Base-by-base conservation (phyloP, 202 grass and related monocot species). In the Zoysia matrella region DNA sequence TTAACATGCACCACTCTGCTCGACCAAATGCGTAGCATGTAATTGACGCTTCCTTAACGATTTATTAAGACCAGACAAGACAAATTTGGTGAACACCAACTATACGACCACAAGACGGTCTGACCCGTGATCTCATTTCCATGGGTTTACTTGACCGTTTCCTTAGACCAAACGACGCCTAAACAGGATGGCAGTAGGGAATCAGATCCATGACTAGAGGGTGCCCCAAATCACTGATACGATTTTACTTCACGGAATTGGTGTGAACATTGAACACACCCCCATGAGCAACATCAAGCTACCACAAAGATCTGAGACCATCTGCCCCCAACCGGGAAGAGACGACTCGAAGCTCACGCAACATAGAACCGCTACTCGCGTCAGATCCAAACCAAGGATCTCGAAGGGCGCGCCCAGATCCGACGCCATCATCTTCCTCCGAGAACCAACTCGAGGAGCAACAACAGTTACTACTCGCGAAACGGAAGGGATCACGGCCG, bases 361-460 rank as follows among this genome's bases (percentile, higher is more conserved):
- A 30, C 22, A 30, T 30, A 30, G 22, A 30, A 30, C 22, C 22
- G 22, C 22, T 30, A n/a, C 9, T 56, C 14, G 14, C 3, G 66
- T 56, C 75, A 78, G 76, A 78, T 78, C 76, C 76, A 54, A 67
- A 44, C 76, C 62, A 58, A 41, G 68, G 18, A 83, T 62, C 86
- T 78, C 13, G 3, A 60, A 60, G 7, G 1, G 18, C 11, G 3
- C 30, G 11, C 60, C 14, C 83, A 90, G 83, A 90, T 90, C 88
- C 74, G 69, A 48, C 46, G 55, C 6, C 15, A 16, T 3, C 8
- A 67, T 41, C 74, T 50, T 69, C 60, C 60, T 63, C 48, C 74
- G 55, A 74, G 41, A 45, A 50, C 60, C 60, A 63, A 63, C 6
- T 8, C 6, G 11, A 77, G 15, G 14, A 63, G 64, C 60, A 42